Conservation (phyloP, 2,329 filamentous ascomycete genomes). For the Arthrobotrys sphaeroides region DNA sequence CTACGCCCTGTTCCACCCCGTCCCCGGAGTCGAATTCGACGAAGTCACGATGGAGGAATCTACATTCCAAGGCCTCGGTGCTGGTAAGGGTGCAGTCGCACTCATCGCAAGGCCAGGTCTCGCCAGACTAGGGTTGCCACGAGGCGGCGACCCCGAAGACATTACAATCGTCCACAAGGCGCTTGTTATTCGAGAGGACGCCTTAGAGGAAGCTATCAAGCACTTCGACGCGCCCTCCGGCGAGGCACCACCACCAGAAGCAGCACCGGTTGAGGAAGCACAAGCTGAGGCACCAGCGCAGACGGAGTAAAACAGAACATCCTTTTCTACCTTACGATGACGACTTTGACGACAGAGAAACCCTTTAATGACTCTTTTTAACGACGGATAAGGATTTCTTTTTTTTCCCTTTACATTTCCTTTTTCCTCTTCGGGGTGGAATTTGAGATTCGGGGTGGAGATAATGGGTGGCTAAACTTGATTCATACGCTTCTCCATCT, state of each 20-base stretch:
- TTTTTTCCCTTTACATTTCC: neutral
- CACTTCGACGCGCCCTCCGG: slow-evolving; percentile 22
- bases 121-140: slow-evolving; percentile 34
- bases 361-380: neutral
- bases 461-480: slow-evolving; percentile 16
- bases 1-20: slow-evolving; percentile 41
- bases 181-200: slow-evolving; percentile 39
- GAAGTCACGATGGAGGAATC: slow-evolving; percentile 49
- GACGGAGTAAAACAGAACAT: neutral
- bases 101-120: slow-evolving; percentile 39
- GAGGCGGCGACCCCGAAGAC: slow-evolving; percentile 42
- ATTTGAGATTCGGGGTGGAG: neutral
- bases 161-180: slow-evolving; percentile 51
- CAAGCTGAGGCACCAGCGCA: neutral
- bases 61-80: slow-evolving; percentile 38
- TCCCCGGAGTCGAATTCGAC: slow-evolving; percentile 47
- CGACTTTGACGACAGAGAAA: slow-evolving; percentile 21
- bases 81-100: slow-evolving; percentile 36
- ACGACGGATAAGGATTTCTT: neutral
- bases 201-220: slow-evolving; percentile 33
- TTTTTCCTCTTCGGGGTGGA: neutral
- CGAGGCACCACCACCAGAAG: neutral
- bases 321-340: neutral
- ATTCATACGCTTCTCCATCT: neutral
- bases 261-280: slow-evolving; percentile 11